These are phyloP conservation scores for Pontederia crassipes DNA, from an alignment of 176 grass and related monocot species.

Conservation along the genomic window DNA sequence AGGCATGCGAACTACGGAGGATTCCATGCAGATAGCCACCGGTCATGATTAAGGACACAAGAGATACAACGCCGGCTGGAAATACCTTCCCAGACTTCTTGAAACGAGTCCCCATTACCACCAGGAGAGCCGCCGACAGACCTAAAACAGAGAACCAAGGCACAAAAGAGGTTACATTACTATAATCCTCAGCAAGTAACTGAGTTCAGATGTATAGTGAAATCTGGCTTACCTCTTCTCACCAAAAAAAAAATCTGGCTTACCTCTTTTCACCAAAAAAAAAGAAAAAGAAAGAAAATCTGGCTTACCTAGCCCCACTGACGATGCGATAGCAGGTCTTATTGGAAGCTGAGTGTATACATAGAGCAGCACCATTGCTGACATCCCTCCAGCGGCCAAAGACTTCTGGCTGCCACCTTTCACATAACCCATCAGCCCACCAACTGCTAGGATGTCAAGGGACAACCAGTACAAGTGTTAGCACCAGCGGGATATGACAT, in stretches of 20 bases:
- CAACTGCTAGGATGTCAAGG: neutral
- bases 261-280: too few species aligned
- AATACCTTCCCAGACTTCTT: slow-evolving; percentile 10
- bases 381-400: slow-evolving; percentile 15
- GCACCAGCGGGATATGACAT: too few species aligned
- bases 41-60: slow-evolving; percentile 6
- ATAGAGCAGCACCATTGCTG: neutral
- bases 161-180: neutral
- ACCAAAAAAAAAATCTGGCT: too few species aligned
- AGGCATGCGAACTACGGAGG: neutral
- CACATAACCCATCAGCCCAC: slow-evolving; percentile 11
- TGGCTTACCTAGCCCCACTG: slow-evolving; percentile 1
- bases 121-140: neutral
- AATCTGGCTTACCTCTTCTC: neutral
- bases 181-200: neutral
- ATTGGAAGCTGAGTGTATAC: slow-evolving; percentile 14
- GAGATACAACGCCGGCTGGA: slow-evolving; percentile 11
- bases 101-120: slow-evolving; percentile 11
- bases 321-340: slow-evolving; percentile 10
- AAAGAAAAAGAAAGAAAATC: too few species aligned
- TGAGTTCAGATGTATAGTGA: neutral
- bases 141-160: neutral
- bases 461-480: neutral
- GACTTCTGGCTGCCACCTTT: slow-evolving; percentile 14
- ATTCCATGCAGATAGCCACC: slow-evolving; percentile 19